A percentile compares a stretch with the other conserved stretches of the same genome.
Evolutionary conservation across 768 basidiomycete genomes (phyloP).

Genomic region (Hypholoma fasciculare): DNA sequence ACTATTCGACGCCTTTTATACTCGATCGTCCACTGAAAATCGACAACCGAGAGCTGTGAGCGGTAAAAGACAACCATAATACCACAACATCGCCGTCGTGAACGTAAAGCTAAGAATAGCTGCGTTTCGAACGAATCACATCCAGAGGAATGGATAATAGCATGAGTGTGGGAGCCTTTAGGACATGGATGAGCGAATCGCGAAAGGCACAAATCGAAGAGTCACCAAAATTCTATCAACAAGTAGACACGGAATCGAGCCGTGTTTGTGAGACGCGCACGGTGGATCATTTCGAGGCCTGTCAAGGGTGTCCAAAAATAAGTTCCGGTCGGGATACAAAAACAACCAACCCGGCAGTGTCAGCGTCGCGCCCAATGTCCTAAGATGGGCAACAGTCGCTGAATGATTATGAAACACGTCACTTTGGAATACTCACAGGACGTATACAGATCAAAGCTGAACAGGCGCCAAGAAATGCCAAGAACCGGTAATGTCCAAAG

Average conservation of each 20-base stretch:
- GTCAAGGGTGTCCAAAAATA: too few relatives aligned
- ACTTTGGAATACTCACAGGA: background rate
- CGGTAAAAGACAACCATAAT: background rate
- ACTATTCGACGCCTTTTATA: constrained; percentile 13
- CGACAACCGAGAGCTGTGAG: background rate
- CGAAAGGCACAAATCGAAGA: too few relatives aligned
- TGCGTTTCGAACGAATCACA: background rate
- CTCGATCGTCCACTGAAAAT: background rate
- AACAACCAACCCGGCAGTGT: background rate
- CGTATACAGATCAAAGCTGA: background rate
- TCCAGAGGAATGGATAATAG: constrained; percentile 8
- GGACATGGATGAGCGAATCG: too few relatives aligned
- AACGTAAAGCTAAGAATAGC: constrained; percentile 7
- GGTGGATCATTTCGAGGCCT: too few relatives aligned
- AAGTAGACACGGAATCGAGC: too few relatives aligned
- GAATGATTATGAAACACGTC: constrained; percentile 5
- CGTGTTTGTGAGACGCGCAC: too few relatives aligned
- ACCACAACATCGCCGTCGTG: background rate
- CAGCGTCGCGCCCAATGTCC: constrained; percentile 6
- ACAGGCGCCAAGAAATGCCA: constrained; percentile 3
- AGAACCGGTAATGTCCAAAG: constrained; percentile 1
- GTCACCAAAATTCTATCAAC: too few relatives aligned
- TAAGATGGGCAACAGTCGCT: constrained; percentile 2
- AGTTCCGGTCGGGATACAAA: too few relatives aligned
- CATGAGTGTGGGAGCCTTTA: constrained; percentile 8